Percentiles rank a stretch among this genome's conserved stretches.
Conservation (phyloP, 192 early-diverging fungal genomes). For the Martensiomyces pterosporus region DNA sequence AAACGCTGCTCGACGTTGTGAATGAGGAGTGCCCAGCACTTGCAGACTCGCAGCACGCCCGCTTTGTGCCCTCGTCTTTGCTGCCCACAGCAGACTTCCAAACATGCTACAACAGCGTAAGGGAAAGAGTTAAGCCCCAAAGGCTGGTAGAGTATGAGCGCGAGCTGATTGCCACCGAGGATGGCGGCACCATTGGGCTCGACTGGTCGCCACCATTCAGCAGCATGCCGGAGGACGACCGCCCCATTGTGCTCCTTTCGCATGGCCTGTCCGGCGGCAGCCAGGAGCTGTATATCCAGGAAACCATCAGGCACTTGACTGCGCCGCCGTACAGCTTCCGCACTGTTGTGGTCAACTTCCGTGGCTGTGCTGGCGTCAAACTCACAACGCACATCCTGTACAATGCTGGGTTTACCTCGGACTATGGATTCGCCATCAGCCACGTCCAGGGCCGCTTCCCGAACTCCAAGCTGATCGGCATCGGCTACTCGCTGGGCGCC, state of each 20-base stretch:
- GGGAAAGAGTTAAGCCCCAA: conserved; percentile 50
- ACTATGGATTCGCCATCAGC: conserved; percentile 50
- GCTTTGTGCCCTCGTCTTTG: conserved; percentile 67
- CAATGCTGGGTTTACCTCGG: conserved; percentile 77
- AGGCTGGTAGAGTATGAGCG: conserved; percentile 41
- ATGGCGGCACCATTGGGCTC: conserved; percentile 82
- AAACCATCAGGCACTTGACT: conserved; percentile 61
- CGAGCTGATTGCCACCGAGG: conserved; percentile 59
- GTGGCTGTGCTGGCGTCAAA: conserved; percentile 82
- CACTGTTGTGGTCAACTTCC: conserved; percentile 81
- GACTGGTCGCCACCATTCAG: conserved; percentile 76
- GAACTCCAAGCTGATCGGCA: conserved; percentile 63
- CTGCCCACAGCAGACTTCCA: conserved; percentile 77
- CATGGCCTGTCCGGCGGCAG: conserved; percentile 93
- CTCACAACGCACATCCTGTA: conserved; percentile 78
- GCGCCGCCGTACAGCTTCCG: conserved; percentile 60
- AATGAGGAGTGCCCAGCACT: conserved; percentile 54
- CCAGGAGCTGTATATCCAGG: conserved; percentile 84
- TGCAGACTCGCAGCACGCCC: conserved; percentile 40
- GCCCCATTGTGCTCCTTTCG: conserved; percentile 75
- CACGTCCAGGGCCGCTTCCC: conserved; percentile 54
- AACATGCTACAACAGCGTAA: conserved; percentile 51
- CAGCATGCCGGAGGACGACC: conserved; percentile 54
- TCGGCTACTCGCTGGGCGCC: conserved; percentile 89
- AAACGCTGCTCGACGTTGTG: conserved; percentile 30